Evolutionary conservation across 352 stramenopile species (phyloP), one percentile per base, ranked within the genome.

Genomic region (Globisporangium carolinianum): DNA sequence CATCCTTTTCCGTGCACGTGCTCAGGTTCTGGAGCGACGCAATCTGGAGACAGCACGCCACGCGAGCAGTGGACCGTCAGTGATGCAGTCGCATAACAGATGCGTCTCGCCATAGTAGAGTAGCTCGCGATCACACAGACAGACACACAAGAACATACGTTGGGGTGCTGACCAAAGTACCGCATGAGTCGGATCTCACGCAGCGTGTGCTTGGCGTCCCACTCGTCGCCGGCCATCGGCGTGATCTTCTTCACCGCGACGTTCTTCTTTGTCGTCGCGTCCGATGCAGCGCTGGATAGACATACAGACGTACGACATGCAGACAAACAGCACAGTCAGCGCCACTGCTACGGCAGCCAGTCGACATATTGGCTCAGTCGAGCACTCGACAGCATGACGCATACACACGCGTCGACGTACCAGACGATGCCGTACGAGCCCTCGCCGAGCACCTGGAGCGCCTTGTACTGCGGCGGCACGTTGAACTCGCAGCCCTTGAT

Each of bases 231-330:
- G 9, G 87, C 87, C 87, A 98, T 98, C 9, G 89, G 90, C 37
- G 79, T 91, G 60, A 96, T 95, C 66, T 97, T 97, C 67, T 98
- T 98, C 70, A 98, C 95, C 1, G 91, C 91, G 7, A 97, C 83
- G 43, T 88, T 89, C 57, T 77, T 69, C 47, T 86, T 82, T n/a
- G 70, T 85, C 10, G 72, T 67, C 4, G 73, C 73, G 55, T 97
- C 86, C 1, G 72, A 84, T 24, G 88, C 89, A 7, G 81, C 82
- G 51, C 81, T 89, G 47, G 45, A 56, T 69, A 37, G 1, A 55
- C 6, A 54, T 11, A 48, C 24, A 32, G 24, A 32, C 24, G 3
- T 32, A 32, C 24, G 24, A 32, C 24, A 32, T 32, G 2, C 24
- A 32, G 24, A 47, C 42, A 43, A 15, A 61, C 46, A 56, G 7